Percentiles rank a stretch among this genome's conserved stretches.
Conservation (phyloP, 2,329 filamentous ascomycete genomes). For the Aureobasidium sp. region DNA sequence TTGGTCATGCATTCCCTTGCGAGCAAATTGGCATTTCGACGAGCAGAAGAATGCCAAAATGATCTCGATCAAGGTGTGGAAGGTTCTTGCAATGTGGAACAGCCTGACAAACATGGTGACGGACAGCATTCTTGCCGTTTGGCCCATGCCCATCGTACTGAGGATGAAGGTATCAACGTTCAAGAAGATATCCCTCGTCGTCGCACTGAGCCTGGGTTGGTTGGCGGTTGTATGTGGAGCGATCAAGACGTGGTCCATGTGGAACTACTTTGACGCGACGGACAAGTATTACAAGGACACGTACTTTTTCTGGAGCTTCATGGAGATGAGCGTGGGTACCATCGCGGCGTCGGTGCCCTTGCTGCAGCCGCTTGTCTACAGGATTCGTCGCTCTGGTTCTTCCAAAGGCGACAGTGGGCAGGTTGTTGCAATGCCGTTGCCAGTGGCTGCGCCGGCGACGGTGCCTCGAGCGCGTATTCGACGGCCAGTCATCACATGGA, state of each 20-base stretch:
- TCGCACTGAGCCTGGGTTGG: not conserved
- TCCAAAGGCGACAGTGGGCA: not conserved
- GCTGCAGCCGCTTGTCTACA: not conserved
- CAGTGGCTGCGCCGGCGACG: not conserved
- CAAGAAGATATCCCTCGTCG: not conserved
- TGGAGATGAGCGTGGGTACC: not conserved
- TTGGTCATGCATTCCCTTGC: not conserved
- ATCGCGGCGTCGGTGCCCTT: not conserved
- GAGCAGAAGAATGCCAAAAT: not conserved
- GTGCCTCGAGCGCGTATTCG: not conserved
- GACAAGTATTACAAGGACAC: conserved; percentile 2
- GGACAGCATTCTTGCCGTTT: not conserved
- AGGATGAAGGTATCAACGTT: not conserved
- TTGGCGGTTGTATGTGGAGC: not conserved
- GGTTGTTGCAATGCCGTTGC: not conserved
- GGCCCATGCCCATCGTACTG: not conserved
- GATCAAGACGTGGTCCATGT: not conserved
- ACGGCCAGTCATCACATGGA: not conserved
- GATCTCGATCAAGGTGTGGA: not conserved
- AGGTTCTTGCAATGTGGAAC: not conserved
- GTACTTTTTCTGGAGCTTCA: not conserved
- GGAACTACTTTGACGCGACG: not conserved
- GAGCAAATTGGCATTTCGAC: conserved; percentile 4
- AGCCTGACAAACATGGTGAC: not conserved
- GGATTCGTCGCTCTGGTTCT: not conserved